Evolutionary conservation across 164 flowering plant species (phyloP), one percentile per base, ranked within the genome.

Genomic region (Umbellularia californica): DNA sequence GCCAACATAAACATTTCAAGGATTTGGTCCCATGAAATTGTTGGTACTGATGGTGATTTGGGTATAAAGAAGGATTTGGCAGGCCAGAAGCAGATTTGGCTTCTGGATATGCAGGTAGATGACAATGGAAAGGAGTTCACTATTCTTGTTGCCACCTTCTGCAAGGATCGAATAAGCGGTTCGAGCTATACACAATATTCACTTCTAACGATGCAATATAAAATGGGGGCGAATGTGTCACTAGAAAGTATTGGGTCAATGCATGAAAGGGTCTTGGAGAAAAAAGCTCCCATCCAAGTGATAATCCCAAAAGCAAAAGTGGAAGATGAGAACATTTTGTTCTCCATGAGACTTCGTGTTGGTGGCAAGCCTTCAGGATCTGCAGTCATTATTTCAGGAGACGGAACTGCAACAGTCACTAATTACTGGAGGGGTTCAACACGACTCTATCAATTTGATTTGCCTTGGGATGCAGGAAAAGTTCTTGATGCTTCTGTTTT

Each of bases 331-430:
- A 90, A 92, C 27, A 88, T 87, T 76, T 85, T 93, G 76, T 90
- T 93, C 70, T 90, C 95, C 24, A 93, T 95, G 97, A 89, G 82
- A 79, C 86, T 95, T 51, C 87, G 94, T 20, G 81, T 86, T 19
- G 99, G 99, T 33, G 99, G 99, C 68, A 95, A 88, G 84, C 99
- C 99, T 77, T 84, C 92, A 72, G 99, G 99, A 66, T 95, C 99
- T 20, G 81, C 86, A 69, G 64, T 90, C 30, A 87, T 95, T 79
- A 88, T 95, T 75, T 92, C 97, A 81, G 91, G 94, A 73, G 99
- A 95, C 82, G 99, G 99, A 75, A 93, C 94, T 76, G 95, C 99
- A 51, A 95, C 97, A 15, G 93, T 95, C 19, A 84, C 93, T 60
- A 79, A 87, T 80, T 89, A 86, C 72, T 84, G 85, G 82, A 82